These are phyloP conservation scores for Osmanthus fragrans DNA, from an alignment of 257 asterid genomes.

Conservation along the genomic window DNA sequence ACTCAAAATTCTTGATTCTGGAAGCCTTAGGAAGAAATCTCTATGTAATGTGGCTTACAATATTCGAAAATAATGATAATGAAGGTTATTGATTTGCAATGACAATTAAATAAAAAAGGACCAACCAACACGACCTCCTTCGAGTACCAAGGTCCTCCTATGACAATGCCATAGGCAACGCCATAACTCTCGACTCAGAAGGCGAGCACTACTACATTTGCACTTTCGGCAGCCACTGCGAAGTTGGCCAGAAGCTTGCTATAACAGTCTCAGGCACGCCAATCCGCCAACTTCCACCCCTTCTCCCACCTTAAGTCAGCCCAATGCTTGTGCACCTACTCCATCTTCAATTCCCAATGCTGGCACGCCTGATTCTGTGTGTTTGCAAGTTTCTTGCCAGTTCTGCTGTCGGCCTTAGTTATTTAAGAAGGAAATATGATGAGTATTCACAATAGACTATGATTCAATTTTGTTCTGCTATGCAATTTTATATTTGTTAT, in stretches of 20 bases:
- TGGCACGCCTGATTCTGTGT: no score
- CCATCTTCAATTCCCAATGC: not conserved
- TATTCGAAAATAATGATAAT: no score
- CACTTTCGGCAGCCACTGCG: conserved; percentile 47
- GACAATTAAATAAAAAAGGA: no score
- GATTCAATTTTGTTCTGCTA: no score
- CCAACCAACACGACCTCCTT: conserved; percentile 39
- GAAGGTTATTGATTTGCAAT: no score
- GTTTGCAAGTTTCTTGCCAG: no score
- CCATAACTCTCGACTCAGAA: conserved; percentile 36
- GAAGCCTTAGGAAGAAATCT: not conserved
- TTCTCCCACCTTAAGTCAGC: conserved; percentile 24
- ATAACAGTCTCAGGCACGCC: conserved; percentile 35
- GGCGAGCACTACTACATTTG: conserved; percentile 53
- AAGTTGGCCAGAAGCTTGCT: conserved; percentile 41
- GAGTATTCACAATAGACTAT: no score
- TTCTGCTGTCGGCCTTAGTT: no score
- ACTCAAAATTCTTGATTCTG: not conserved
- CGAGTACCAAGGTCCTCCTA: conserved; percentile 43
- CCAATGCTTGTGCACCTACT: conserved; percentile 34
- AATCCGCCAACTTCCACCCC: conserved; percentile 28
- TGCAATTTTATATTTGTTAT: no score
- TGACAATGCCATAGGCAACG: conserved; percentile 31
- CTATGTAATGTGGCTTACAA: not conserved
- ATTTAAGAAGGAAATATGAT: no score